Evolutionary conservation across 1,139 yeast genomes (phyloP), one percentile per base, ranked within the genome.

Genomic region (Sugiyamaella xylanicola): DNA sequence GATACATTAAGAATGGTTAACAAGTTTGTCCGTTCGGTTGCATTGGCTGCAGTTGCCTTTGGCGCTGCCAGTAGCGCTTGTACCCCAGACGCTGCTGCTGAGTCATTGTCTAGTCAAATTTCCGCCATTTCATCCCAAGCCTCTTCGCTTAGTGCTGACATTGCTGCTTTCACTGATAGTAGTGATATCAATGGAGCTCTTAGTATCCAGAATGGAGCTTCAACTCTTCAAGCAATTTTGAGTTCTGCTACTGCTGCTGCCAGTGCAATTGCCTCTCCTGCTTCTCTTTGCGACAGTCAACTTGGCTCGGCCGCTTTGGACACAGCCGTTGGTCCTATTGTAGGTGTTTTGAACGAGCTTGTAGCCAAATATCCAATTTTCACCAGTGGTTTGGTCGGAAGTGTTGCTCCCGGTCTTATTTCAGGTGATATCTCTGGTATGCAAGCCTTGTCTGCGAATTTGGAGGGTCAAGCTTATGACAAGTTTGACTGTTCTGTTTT

Each of bases 191-290:
- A 20, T 25, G 49, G 54, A 8, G 54, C 54, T 37, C 54, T 51
- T 19, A 37, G 32, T 40, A 36, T 51, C 42, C 54, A 51, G 27
- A 44, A 45, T 25, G 49, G 40, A 4, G 54, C 48, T 15, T n/a
- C 49, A 7, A 39, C 49, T 1, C 13, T 51, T 19, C 45, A 36
- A n/a, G 41, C 25, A 7, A 16, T 25, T 16, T 21, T 51, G 11
- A 45, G 44, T 29, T 37, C 45, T 17, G 55, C 57, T 37, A 22
- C 55, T 39, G 35, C 48, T 29, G 48, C 55, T 29, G 54, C 56
- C n/a, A 53, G 53, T 36, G 46, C 53, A 4, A 40, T 47, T 27
- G 46, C 56, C 22, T n/a, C 36, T 27, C 45, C 44, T 19, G 49
- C 29, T 25, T 48, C 52, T 29, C 16, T n/a, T 2, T 51, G 54